Evolutionary conservation across 768 basidiomycete genomes (phyloP).

Genomic region (Leucocoprinus sp.): DNA sequence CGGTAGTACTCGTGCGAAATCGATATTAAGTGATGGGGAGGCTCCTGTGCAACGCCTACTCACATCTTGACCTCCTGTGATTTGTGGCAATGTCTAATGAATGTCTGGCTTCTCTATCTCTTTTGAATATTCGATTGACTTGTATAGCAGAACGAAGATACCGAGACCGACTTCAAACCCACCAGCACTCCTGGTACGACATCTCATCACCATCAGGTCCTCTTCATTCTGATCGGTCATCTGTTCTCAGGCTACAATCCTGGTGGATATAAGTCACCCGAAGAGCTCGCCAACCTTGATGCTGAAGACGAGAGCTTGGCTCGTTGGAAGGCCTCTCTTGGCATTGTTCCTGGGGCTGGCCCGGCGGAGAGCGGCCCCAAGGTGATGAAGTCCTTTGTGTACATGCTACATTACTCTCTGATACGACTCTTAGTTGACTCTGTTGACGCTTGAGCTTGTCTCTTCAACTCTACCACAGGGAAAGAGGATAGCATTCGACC

Average conservation of each 20-base stretch:
- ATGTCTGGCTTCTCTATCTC: conserved; percentile 18
- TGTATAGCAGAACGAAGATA: conserved; percentile 44
- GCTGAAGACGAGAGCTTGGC: conserved; percentile 88
- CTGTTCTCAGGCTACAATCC: conserved; percentile 62
- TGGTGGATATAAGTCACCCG: conserved; percentile 56
- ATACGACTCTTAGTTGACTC: conserved; percentile 44
- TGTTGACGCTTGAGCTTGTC: conserved; percentile 68
- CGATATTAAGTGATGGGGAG: conserved; percentile 33
- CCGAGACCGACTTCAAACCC: conserved; percentile 48
- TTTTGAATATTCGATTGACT: conserved; percentile 6
- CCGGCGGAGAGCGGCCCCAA: conserved; percentile 48
- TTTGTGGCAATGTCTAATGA: conserved; percentile 44
- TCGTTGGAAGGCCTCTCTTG: conserved; percentile 93
- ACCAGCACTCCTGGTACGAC: conserved; percentile 52
- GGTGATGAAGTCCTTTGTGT: conserved; percentile 29
- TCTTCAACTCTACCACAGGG: conserved; percentile 62
- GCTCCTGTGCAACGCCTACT: conserved; percentile 11
- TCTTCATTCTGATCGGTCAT: background rate
- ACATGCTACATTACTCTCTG: background rate
- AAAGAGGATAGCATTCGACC: conserved; percentile 59
- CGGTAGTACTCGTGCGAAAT: conserved; percentile 62
- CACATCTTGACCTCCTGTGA: conserved; percentile 11
- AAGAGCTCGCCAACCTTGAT: conserved; percentile 82
- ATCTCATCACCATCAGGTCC: conserved; percentile 1
- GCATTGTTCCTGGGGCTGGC: conserved; percentile 53